phyloP scores from a whole-genome alignment of 176 grass and related monocot genomes.

The Oropetium thomaeum region DNA sequence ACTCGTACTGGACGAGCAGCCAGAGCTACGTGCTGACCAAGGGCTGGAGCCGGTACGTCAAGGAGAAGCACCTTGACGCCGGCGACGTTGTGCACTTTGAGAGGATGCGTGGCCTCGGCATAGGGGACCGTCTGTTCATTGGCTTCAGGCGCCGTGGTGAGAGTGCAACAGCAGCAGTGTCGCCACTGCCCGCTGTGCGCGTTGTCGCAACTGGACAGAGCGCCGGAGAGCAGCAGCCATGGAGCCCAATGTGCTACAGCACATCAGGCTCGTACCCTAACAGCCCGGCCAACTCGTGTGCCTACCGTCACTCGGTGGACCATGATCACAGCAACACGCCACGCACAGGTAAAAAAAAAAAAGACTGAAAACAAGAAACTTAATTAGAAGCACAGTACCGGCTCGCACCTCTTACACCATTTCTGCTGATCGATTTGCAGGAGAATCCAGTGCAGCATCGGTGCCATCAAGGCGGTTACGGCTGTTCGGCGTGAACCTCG shows the following conservation, averaged over 20 bases:
- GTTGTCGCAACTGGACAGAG: conserved; percentile 10
- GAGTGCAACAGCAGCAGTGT: background rate
- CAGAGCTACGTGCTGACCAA: conserved; percentile 85
- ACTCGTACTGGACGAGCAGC: conserved; percentile 83
- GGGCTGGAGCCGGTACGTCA: conserved; percentile 84
- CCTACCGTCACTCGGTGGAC: conserved; percentile 36
- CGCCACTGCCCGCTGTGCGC: conserved; percentile 10
- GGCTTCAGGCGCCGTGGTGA: conserved; percentile 55
- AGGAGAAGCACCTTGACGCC: conserved; percentile 65
- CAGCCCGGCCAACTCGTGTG: conserved; percentile 51
- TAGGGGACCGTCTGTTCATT: conserved; percentile 58
- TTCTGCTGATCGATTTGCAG: conserved; percentile 36
- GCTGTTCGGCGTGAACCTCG: conserved; percentile 87
- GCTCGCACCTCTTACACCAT: conserved; percentile 21
- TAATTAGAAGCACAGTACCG: background rate
- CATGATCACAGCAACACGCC: conserved; percentile 44
- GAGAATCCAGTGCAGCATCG: conserved; percentile 36
- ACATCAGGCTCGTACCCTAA: conserved; percentile 46
- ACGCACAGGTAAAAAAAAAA: conserved; percentile 58
- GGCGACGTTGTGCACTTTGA: conserved; percentile 69
- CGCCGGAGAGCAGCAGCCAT: conserved; percentile 46
- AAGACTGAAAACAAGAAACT: conserved; percentile 7
- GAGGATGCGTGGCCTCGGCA: conserved; percentile 36
- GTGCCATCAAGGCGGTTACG: conserved; percentile 52
- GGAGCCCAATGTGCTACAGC: conserved; percentile 65